Conservation (phyloP, 345 rosid species). For the Aquilaria malaccensis region DNA sequence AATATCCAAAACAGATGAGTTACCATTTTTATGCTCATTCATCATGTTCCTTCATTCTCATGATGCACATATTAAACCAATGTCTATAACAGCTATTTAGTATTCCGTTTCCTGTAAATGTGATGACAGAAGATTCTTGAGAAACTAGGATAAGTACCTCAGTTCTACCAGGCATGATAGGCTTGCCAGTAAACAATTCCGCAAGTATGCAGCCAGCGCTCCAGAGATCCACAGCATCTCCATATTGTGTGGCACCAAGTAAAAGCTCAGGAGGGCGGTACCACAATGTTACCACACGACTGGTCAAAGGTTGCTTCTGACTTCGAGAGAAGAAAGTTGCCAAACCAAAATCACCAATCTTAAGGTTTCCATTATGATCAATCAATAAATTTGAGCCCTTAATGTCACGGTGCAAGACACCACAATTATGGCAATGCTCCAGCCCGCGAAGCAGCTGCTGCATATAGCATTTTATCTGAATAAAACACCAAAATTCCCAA, state of each 20-base stretch:
- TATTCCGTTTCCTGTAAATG: background rate
- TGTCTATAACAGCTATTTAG: background rate
- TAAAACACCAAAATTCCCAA: slow-evolving; percentile 7
- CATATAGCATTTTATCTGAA: slow-evolving; percentile 66
- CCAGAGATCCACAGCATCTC: slow-evolving; percentile 60
- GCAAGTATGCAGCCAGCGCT: slow-evolving; percentile 66
- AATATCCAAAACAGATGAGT: no score
- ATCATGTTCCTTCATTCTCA: background rate
- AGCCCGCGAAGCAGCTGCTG: slow-evolving; percentile 51
- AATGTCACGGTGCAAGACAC: slow-evolving; percentile 63
- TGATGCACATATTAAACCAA: background rate
- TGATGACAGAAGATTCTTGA: background rate
- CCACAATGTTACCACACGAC: slow-evolving; percentile 72
- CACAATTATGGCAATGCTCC: slow-evolving; percentile 57
- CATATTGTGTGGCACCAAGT: slow-evolving; percentile 57
- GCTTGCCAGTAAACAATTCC: slow-evolving; percentile 59
- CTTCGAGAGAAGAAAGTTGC: slow-evolving; percentile 30
- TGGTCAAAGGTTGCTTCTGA: slow-evolving; percentile 54
- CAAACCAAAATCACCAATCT: slow-evolving; percentile 62
- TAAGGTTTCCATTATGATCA: slow-evolving; percentile 47
- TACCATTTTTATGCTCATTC: background rate
- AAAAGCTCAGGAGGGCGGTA: slow-evolving; percentile 67
- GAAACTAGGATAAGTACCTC: slow-evolving; percentile 32
- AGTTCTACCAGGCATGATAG: slow-evolving; percentile 69
- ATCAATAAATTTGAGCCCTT: slow-evolving; percentile 60